Evolutionary conservation across 257 asterid species (phyloP), one percentile per base, ranked within the genome.

Genomic region (Plantago elongata): DNA sequence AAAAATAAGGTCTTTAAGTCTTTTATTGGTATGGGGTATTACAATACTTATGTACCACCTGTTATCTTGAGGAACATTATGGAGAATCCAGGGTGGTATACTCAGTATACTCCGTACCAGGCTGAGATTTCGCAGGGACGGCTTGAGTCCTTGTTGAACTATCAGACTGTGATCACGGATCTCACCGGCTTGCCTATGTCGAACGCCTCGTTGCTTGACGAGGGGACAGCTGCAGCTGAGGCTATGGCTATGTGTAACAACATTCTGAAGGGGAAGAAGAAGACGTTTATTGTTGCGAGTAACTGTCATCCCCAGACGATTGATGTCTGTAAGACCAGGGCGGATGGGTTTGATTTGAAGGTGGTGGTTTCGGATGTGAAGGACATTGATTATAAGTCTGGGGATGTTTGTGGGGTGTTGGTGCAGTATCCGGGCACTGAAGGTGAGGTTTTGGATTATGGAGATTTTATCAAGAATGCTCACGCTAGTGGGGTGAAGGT

Each of bases 221-320:
- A 93, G 50, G 94, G 95, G 47, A 93, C 99, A 0, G 97, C 97
- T 0, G 99, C 99, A 0, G 99, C 99, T 10, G 99, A 93, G 82
- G 99, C 99, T 29, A 93, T 93, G 99, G 94, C 99, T 10, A 93
- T 93, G 99, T 93, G 99, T 62, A 93, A 89, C 63, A 93, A 93
- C 59, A 93, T 89, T 18, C 79, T 60, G 0, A 92, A 85, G 75
- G 95, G 99, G 13, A 93, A 93, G 73, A 87, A 80, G 80, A 93
- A 89, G 70, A 93, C 97, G 7, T 93, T 93, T 64, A 58, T 93
- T 8, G 82, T 93, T 54, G 95, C 99, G 9, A 85, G 83, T 71
- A 93, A 93, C 43, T 93, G 99, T 61, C 99, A 93, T 55, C 96
- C 99, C 0, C 99, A 93, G 83, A 93, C 97, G 9, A 87, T 87